These are phyloP conservation scores for Letharia columbiana DNA, from an alignment of 495 filamentous ascomycete genomes.

Conservation along the genomic window DNA sequence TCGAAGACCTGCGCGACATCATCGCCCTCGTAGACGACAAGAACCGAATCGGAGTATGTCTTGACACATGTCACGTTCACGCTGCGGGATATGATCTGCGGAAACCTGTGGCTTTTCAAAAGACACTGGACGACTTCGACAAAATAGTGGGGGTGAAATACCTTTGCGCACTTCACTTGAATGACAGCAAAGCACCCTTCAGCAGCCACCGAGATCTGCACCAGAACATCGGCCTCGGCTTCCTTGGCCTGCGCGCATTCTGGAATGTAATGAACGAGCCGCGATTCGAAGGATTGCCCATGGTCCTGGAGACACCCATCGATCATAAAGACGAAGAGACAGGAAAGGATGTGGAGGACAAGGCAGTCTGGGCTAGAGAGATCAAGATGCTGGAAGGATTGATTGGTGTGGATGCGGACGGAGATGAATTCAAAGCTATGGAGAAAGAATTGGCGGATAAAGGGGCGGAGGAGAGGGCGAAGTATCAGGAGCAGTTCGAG, in stretches of 20 bases:
- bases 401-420: conserved; percentile 69
- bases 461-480: conserved; percentile 61
- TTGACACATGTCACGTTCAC: conserved; percentile 95
- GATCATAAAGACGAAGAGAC: conserved; percentile 45
- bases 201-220: conserved; percentile 74
- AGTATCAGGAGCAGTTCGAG: conserved; percentile 67
- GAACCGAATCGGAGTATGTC: conserved; percentile 82
- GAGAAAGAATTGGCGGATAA: conserved; percentile 57
- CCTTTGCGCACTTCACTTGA: conserved; percentile 79
- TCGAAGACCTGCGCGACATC: conserved; percentile 78
- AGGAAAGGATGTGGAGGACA: conserved; percentile 55
- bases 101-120: conserved; percentile 59
- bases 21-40: conserved; percentile 74
- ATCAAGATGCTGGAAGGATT: conserved; percentile 84
- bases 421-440: conserved; percentile 55
- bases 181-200: conserved; percentile 86
- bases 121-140: conserved; percentile 68
- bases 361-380: conserved; percentile 70
- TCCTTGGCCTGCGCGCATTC: conserved; percentile 81
- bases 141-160: conserved; percentile 68
- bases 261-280: conserved; percentile 82
- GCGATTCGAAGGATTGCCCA: conserved; percentile 68
- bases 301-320: conserved; percentile 93
- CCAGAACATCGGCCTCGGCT: conserved; percentile 90
- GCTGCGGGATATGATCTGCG: conserved; percentile 87